These are phyloP conservation scores for Rugonectria rugulosa DNA, from an alignment of 2,329 filamentous ascomycete species.

Conservation along the genomic window DNA sequence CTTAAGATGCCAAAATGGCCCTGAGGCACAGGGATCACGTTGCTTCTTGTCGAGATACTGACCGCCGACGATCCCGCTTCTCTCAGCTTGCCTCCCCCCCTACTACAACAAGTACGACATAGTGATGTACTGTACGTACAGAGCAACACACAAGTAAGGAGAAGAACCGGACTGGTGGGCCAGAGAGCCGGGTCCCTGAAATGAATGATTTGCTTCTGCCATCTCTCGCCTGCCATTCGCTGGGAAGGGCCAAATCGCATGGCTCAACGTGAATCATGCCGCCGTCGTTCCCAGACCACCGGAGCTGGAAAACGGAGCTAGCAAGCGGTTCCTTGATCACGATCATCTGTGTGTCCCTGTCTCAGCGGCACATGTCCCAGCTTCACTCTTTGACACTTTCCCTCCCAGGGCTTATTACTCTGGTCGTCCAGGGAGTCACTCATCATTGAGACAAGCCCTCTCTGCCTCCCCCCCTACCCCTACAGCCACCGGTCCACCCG, in stretches of 20 bases:
- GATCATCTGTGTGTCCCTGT: neutral
- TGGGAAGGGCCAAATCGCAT: slow-evolving; percentile 9
- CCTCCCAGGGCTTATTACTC: too few species aligned
- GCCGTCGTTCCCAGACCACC: slow-evolving; percentile 6
- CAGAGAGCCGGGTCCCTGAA: neutral
- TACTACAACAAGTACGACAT: too few species aligned
- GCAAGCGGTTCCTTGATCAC: neutral
- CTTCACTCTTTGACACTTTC: neutral
- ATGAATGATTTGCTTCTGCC: slow-evolving; percentile 9
- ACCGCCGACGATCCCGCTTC: slow-evolving; percentile 7
- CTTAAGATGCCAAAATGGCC: neutral
- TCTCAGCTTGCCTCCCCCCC: neutral
- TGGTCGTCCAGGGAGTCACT: too few species aligned
- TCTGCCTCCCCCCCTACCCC: too few species aligned
- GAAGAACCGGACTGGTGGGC: too few species aligned
- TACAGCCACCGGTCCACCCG: too few species aligned
- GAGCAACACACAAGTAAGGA: too few species aligned
- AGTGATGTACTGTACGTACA: too few species aligned
- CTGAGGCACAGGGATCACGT: slow-evolving; percentile 9
- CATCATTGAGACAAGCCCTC: too few species aligned
- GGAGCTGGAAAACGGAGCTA: neutral
- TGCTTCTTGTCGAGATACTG: slow-evolving; percentile 15
- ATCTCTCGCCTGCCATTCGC: neutral
- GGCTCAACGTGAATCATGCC: slow-evolving; percentile 10
- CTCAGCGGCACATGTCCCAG: neutral